Base-by-base conservation (phyloP, 1,284 basidiomycete genomes). In the Austroboletus niveus region DNA sequence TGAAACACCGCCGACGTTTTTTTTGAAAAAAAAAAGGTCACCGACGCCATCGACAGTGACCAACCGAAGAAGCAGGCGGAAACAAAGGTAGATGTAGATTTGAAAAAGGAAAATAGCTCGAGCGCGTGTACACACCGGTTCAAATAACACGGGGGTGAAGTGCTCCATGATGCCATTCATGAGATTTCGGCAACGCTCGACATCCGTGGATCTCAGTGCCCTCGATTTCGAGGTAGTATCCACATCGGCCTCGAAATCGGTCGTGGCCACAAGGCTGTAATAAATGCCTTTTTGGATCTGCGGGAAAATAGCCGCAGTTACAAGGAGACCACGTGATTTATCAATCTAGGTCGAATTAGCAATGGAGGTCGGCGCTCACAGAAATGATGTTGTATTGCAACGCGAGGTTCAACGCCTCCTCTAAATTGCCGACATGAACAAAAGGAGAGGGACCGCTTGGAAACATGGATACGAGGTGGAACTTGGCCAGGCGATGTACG, bases 131-230 rank as follows among this genome's bases (percentile, higher is more conserved):
- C 66, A 36, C 38, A 67, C 77, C 39, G 84, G 79, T 4, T 87
- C 87, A 65, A 89, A 89, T 3, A 89, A 70, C 41, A 82, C 73
- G 1, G 87, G 84, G 0, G 85, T 85, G 63, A 88, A 87, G 62
- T 85, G 75, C 2, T 74, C 75, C 52, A 89, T 79, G 53, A 88
- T 62, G 22, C 64, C 62, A 7, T 68, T 66, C 75, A 82, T 78
- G 35, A 84, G 70, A 14, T 60, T 60, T 53, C 64, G 66, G 56
- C 78, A 81, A 27, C 69, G 69, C 42, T 58, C 57, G 7, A 63
- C 34, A 39, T 65, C 65, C 32, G 59, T 53, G 10, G 56, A 53
- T 11, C 57, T 51, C 41, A 71, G 54, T 41, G 48, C 7, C 55
- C 12, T 40, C 41, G 27, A 12, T 20, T 35, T 43, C 11, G 48